Evolutionary conservation across 73 alveolate genomes (phyloP), one percentile per base, ranked within the genome.

Genomic region (Breviolum minutum): DNA sequence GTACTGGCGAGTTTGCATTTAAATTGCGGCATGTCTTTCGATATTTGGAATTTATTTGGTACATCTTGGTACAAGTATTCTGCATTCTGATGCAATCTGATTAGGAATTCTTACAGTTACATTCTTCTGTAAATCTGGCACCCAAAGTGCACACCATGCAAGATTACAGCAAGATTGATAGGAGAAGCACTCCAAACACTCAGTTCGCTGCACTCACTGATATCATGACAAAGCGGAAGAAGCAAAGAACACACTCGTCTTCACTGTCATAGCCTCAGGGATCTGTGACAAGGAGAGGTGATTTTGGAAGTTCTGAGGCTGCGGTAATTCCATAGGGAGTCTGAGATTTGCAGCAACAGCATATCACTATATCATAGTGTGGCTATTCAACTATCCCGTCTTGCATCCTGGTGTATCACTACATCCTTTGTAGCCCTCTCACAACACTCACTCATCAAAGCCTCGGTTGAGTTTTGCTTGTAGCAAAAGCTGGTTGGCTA

Each of bases 181-280:
- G 54, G 54, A 40, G 8, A 73, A 6, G 11, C 29, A 73, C 27
- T 26, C 29, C 64, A 22, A 17, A 17, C 71, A 61, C 92, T 83
- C 62, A 83, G 92, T 61, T 62, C 30, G 80, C n/a, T 5, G 69
- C 98, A 2, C 98, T 92, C 69, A 92, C 98, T 24, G 98, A 92
- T n/a, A 92, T 20, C 98, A 92, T 92, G n/a, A 92, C 98, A 17
- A 92, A 92, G 68, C 98, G 98, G 69, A 92, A 92, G 98, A 92
- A 92, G 80, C 89, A 92, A 63, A 92, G 69, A 19, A 92, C 98
- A 54, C 98, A 92, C 81, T 92, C 98, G 61, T 92, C 98, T 69
- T 92, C 98, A 66, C 98, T 92, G 86, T 92, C 98, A 16, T 92
- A 92, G 90, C 98, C 98, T 92, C 68, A 8, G 30, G 48, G 89